Evolutionary conservation across 2,329 filamentous ascomycete species (phyloP).

Genomic region (Cladosporium cucumerinum): DNA sequence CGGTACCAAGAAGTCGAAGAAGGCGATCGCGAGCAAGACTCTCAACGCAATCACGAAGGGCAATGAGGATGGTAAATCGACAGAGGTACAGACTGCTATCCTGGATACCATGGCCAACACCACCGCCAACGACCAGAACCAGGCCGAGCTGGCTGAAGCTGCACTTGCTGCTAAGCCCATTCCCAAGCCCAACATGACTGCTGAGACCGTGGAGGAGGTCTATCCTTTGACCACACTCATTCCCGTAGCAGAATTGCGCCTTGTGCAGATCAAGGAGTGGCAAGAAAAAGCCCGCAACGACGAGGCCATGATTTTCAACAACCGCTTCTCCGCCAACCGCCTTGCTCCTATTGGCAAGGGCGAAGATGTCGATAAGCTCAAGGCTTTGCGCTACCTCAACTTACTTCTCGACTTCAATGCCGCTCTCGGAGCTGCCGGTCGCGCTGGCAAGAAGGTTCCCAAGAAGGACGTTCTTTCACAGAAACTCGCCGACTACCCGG

Average conservation of each 20-base stretch:
- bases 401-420: constrained; percentile 49
- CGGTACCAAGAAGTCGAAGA: constrained; percentile 81
- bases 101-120: constrained; percentile 61
- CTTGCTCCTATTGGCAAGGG: constrained; percentile 57
- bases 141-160: constrained; percentile 61
- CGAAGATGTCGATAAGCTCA: constrained; percentile 47
- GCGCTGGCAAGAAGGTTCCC: constrained; percentile 50
- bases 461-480: constrained; percentile 60
- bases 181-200: constrained; percentile 65
- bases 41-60: constrained; percentile 63
- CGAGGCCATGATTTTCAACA: constrained; percentile 55
- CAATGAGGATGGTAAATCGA: constrained; percentile 45
- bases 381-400: constrained; percentile 48
- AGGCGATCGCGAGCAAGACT: constrained; percentile 65
- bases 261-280: constrained; percentile 72
- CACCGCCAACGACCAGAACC: constrained; percentile 64
- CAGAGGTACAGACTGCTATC: constrained; percentile 57
- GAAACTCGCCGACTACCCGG: constrained; percentile 54
- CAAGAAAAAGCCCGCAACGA: constrained; percentile 61
- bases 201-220: constrained; percentile 66
- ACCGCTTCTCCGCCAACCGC: constrained; percentile 64
- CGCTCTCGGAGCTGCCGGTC: constrained; percentile 33
- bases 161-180: constrained; percentile 69
- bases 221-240: constrained; percentile 67
- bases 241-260: constrained; percentile 62